Conservation (phyloP, 805 yeast genomes). For the Debaryomyces tyrocola region DNA sequence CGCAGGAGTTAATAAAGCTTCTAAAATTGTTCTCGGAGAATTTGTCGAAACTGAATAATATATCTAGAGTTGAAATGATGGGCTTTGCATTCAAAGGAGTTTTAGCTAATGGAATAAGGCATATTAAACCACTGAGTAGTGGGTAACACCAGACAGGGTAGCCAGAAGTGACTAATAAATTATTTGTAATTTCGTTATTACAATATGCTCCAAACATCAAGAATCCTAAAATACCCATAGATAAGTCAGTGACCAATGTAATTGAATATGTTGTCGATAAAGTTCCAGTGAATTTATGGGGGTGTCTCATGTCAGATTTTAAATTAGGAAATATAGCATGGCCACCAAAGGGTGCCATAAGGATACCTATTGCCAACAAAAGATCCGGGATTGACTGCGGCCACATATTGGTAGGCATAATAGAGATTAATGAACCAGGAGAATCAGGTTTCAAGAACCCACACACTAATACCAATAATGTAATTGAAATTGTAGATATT, state of each 20-base stretch:
- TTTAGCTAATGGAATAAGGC: slow-evolving; percentile 82
- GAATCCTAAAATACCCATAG: slow-evolving; percentile 67
- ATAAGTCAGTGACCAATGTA: slow-evolving; percentile 57
- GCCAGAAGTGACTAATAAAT: slow-evolving; percentile 44
- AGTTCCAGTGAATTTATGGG: slow-evolving; percentile 54
- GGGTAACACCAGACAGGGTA: slow-evolving; percentile 50
- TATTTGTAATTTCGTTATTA: slow-evolving; percentile 54
- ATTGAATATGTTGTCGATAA: slow-evolving; percentile 59
- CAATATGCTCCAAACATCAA: slow-evolving; percentile 54
- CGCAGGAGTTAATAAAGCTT: slow-evolving; percentile 5
- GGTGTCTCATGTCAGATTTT: slow-evolving; percentile 73
- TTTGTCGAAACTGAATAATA: slow-evolving; percentile 38
- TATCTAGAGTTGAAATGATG: slow-evolving; percentile 68
- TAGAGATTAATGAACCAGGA: slow-evolving; percentile 73
- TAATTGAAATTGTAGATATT: slow-evolving; percentile 64
- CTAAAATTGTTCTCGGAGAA: slow-evolving; percentile 9
- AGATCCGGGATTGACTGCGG: slow-evolving; percentile 55
- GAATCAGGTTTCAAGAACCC: slow-evolving; percentile 59
- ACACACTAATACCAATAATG: slow-evolving; percentile 54
- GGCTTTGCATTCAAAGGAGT: slow-evolving; percentile 84
- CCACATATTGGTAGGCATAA: slow-evolving; percentile 66
- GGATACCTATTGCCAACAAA: slow-evolving; percentile 61
- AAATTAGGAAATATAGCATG: slow-evolving; percentile 82
- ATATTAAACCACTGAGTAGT: slow-evolving; percentile 64
- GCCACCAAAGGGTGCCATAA: slow-evolving; percentile 81